Evolutionary conservation across 192 early-diverging fungal genomes (phyloP).

Genomic region (Lobulomyces angularis): DNA sequence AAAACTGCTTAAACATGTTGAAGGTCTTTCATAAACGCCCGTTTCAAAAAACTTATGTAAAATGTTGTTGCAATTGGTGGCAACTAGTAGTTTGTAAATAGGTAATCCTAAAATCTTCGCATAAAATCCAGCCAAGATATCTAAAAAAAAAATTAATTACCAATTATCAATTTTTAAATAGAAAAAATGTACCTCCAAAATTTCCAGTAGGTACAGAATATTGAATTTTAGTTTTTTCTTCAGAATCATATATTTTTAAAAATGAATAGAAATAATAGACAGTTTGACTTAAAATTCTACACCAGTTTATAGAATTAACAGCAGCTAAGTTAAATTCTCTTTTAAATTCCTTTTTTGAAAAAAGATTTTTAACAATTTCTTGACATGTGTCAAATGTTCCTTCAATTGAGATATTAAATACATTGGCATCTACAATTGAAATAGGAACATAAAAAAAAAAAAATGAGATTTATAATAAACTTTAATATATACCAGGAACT

Average conservation of each 20-base stretch:
- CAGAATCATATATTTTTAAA: conserved; percentile 30
- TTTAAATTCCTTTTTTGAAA: conserved; percentile 66
- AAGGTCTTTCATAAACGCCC: conserved; percentile 69
- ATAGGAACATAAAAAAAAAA: too few species aligned
- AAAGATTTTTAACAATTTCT: conserved; percentile 86
- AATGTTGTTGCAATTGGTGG: conserved; percentile 98
- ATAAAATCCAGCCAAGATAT: conserved; percentile 80
- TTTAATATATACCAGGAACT: too few species aligned
- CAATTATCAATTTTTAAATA: neutral
- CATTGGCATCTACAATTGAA: conserved; percentile 86
- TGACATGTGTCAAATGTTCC: conserved; percentile 97
- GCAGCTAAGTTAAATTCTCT: conserved; percentile 70
- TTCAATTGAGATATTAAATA: conserved; percentile 81
- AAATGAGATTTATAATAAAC: too few species aligned
- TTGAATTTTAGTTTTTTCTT: conserved; percentile 13
- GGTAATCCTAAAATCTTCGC: conserved; percentile 87
- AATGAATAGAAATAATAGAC: conserved; percentile 93
- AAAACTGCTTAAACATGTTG: conserved; percentile 49
- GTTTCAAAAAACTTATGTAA: conserved; percentile 84
- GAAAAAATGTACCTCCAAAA: conserved; percentile 73
- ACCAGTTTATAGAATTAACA: conserved; percentile 99
- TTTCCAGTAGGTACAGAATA: conserved; percentile 95
- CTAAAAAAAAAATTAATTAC: too few species aligned
- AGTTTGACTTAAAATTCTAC: conserved; percentile 89
- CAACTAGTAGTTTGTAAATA: conserved; percentile 61